phyloP scores from a whole-genome alignment of 2,329 filamentous ascomycete genomes.

The Trichoderma sp. region DNA sequence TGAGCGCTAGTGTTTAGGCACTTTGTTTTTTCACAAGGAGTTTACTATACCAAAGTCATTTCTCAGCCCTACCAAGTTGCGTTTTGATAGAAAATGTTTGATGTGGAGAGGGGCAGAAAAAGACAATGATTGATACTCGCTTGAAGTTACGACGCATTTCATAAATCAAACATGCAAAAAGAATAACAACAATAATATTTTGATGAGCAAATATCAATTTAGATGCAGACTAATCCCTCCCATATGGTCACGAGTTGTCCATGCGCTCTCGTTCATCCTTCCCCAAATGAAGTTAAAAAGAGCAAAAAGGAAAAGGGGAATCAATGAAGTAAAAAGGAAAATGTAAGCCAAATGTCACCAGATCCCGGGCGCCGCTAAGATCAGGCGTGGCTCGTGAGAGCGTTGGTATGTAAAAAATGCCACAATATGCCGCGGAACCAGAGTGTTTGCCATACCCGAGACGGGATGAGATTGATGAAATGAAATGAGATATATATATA shows the following conservation, averaged over 20 bases:
- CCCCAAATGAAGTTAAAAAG: background rate
- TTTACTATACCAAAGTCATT: background rate
- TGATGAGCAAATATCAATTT: slow-evolving; percentile 6
- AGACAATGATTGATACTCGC: background rate
- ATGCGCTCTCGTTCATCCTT: background rate
- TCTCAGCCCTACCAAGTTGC: background rate
- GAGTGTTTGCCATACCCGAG: slow-evolving; percentile 2
- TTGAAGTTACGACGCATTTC: background rate
- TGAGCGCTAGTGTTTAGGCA: background rate
- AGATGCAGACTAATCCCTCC: background rate
- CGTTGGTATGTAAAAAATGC: slow-evolving; percentile 29
- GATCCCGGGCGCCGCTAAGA: slow-evolving; percentile 23
- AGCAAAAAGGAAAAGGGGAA: background rate
- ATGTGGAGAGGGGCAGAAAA: background rate
- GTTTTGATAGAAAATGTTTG: no score
- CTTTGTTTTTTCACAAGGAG: background rate
- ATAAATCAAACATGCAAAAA: no score
- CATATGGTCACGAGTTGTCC: background rate
- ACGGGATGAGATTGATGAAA: background rate
- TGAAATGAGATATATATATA: background rate
- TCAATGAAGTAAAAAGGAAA: background rate
- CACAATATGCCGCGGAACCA: slow-evolving; percentile 16
- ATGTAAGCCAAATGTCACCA: slow-evolving; percentile 12
- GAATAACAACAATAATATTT: background rate
- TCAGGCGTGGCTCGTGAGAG: slow-evolving; percentile 37